Percentiles rank a stretch among this genome's conserved stretches.
Evolutionary conservation across 116 monocot genomes (phyloP).

Genomic region (Papilionanthe hybrid): DNA sequence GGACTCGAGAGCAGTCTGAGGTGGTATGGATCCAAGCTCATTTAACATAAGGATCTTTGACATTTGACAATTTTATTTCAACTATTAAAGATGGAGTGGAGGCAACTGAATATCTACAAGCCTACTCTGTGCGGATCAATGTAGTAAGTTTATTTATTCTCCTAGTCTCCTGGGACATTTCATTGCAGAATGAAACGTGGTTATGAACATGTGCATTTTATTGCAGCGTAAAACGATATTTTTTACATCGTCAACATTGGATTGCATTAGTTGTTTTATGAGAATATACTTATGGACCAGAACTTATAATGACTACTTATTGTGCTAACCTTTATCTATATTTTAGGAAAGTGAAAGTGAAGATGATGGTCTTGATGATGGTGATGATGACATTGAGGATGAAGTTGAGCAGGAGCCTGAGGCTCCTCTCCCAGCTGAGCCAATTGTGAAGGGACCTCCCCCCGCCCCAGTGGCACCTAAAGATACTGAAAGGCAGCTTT

Average conservation of each 20-base stretch:
- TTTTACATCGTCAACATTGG: neutral
- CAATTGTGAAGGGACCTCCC: constrained; percentile 15
- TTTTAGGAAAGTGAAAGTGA: constrained; percentile 70
- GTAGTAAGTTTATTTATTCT: no score
- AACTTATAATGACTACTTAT: neutral
- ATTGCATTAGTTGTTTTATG: neutral
- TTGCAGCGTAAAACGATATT: no score
- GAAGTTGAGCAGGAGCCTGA: constrained; percentile 52
- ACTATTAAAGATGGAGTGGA: no score
- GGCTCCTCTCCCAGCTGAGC: constrained; percentile 18
- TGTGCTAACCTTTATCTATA: neutral
- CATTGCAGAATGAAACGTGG: neutral
- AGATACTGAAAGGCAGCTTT: constrained; percentile 79
- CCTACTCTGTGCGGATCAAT: no score
- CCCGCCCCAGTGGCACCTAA: constrained; percentile 24
- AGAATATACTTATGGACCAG: neutral
- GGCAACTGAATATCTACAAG: no score
- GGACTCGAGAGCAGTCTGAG: neutral
- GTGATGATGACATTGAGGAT: constrained; percentile 62
- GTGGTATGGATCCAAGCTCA: neutral
- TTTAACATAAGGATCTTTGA: neutral
- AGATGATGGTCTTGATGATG: constrained; percentile 53
- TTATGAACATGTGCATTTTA: neutral
- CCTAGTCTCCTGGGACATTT: neutral
- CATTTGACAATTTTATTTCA: neutral